Evolutionary conservation across 2,329 filamentous ascomycete species (phyloP), one percentile per base, ranked within the genome.

Genomic region (Ceratocystis lukuohia): DNA sequence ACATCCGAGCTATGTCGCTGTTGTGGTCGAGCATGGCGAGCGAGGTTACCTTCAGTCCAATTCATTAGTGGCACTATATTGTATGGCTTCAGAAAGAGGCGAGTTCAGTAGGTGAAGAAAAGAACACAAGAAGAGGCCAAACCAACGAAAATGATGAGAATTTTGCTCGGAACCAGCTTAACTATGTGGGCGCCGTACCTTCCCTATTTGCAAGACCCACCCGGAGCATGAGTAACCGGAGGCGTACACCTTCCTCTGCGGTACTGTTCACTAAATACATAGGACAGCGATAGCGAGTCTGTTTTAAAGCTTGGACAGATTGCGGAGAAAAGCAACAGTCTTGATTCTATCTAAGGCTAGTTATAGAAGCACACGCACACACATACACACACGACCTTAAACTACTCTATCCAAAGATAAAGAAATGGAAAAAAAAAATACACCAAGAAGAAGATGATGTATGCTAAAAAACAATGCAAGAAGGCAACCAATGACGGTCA

Each of bases 1-100:
- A 72, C 71, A 20, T 69, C 67, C 48, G 77, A 74, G 33, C 71
- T 69, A 15, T 72, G 71, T 62, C 72, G 75, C 5, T 72, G 71
- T 62, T 72, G 75, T 5, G 72, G 71, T 45, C 72, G 72, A 30
- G 74, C 72, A 67, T 77, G 73, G 7, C 76, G 75, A 56, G 75
- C 72, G 25, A 77, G 73, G 44, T 71, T 68, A 8, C 76, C 75
- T 68, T 75, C 75, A 1, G 74, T 78, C 76, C 77, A 77, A 69
- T 79, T 79, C 77, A 79, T 79, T 53, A 41, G 37, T 69, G 37
- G 30, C 20, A 15, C 17, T 7, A 41, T 41, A 10, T 6, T 7
- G 5, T 57, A 28, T 30, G 57, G n/a, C 8, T 41, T 57, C 6
- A 65, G 17, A 25, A 15, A 65, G 8, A 5, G 22, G 48, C 33